These are phyloP conservation scores for Dissophora globulifera DNA, from an alignment of 192 early-diverging fungal genomes.

Conservation along the genomic window DNA sequence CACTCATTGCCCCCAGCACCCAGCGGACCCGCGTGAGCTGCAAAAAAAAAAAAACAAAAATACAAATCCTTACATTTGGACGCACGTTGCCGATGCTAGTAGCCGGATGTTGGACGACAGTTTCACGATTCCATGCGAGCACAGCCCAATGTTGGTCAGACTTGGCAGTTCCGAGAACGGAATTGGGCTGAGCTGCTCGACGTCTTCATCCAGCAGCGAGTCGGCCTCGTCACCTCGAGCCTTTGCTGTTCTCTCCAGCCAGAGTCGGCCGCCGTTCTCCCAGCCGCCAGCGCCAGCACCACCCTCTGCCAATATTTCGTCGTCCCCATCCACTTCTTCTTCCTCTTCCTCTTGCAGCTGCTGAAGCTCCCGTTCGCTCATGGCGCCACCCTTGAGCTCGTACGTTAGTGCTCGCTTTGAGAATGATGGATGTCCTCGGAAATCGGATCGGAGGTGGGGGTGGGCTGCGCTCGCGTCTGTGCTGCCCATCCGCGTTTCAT, in stretches of 20 bases:
- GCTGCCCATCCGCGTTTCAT: slow-evolving; percentile 6
- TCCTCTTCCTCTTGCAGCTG: slow-evolving; percentile 13
- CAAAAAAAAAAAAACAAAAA: no score
- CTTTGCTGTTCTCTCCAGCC: no score
- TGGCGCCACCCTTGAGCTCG: slow-evolving; percentile 5
- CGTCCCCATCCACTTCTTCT: no score
- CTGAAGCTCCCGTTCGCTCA: background rate
- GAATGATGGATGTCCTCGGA: slow-evolving; percentile 3
- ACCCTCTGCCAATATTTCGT: no score
- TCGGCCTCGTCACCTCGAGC: slow-evolving; percentile 8
- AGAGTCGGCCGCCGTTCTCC: background rate
- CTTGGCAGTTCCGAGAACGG: slow-evolving; percentile 54
- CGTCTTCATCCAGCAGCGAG: slow-evolving; percentile 41
- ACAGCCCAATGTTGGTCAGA: slow-evolving; percentile 68
- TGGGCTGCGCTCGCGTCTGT: background rate
- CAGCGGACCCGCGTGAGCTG: no score
- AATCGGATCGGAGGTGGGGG: slow-evolving; percentile 8
- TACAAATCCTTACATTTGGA: slow-evolving; percentile 86
- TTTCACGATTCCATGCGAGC: slow-evolving; percentile 63
- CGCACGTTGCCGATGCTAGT: slow-evolving; percentile 64
- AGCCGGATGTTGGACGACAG: slow-evolving; percentile 79
- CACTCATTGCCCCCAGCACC: no score
- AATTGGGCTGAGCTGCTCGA: slow-evolving; percentile 36
- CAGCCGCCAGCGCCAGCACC: slow-evolving; percentile 1
- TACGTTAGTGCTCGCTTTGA: slow-evolving; percentile 9